phyloP scores from a whole-genome alignment of 345 rosid genomes.

The Streptanthus diversifolius region DNA sequence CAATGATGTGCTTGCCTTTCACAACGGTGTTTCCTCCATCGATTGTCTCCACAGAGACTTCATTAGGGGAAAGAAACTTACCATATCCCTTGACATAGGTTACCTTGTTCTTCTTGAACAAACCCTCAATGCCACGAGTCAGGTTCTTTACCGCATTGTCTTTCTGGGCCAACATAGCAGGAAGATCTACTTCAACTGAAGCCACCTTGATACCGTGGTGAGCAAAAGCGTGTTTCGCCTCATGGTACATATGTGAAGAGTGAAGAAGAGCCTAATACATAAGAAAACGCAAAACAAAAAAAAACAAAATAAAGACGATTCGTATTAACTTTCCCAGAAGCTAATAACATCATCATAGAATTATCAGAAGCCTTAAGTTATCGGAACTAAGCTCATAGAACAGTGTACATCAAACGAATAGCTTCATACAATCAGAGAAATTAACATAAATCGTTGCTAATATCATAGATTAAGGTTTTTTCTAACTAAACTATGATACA shows the following conservation, averaged over 20 bases:
- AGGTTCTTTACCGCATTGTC: constrained; percentile 73
- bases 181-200: constrained; percentile 77
- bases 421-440: not conserved
- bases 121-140: constrained; percentile 80
- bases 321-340: not conserved
- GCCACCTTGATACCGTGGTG: constrained; percentile 70
- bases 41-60: constrained; percentile 67
- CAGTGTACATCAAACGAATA: not conserved
- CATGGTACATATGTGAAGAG: constrained; percentile 92
- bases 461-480: not conserved
- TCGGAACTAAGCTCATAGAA: not conserved
- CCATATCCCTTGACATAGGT: constrained; percentile 84
- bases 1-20: constrained; percentile 73
- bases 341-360: not conserved
- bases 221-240: constrained; percentile 78
- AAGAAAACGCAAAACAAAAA: not conserved
- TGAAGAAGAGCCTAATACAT: constrained; percentile 75
- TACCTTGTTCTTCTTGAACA: constrained; percentile 90
- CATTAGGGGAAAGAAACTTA: constrained; percentile 65
- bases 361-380: not conserved
- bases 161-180: constrained; percentile 91
- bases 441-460: not conserved
- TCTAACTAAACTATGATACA: not conserved
- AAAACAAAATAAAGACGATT: too few relatives aligned
- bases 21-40: constrained; percentile 71